Base-by-base conservation (phyloP, 2,329 filamentous ascomycete genomes). In the Clonostachys rosea region DNA sequence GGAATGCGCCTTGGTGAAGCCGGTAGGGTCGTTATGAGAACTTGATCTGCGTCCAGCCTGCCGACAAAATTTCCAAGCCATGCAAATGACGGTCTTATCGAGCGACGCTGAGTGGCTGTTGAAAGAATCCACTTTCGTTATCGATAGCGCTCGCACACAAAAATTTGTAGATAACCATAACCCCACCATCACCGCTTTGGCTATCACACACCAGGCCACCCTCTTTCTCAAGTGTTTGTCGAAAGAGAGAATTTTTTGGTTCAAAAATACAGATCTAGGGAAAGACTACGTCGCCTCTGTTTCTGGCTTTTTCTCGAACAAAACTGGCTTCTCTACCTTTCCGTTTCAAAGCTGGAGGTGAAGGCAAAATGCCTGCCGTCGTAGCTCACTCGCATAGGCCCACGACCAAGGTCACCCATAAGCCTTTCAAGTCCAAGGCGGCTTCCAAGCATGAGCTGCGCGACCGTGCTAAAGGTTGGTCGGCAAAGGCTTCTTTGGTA, bases 401-500 rank as follows among this genome's bases (percentile, higher is more conserved):
- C 61, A 96, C 91, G 49, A 96, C 91, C 46, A 99, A 97, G 76
- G 75, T 83, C 59, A 72, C 79, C 55, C 84, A 96, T 71, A 99
- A 99, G 75, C 67, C 86, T 24, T 99, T 91, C 78, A 99, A 99
- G 71, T 90, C 89, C 49, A 85, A 85, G 64, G 91, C 96, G 73
- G 82, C 91, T 39, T 90, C 89, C 52, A 97, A 97, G 68, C 84
- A 89, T 60, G 81, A 89, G 49, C 68, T 96, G 61, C 90, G 94
- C 64, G 89, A 96, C 54, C 77, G 83, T 54, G 79, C 84, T 49
- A 97, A 97, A 76, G 91, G 89, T 91, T 68, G 16, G 45, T 40
- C 6, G 16, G 16, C 10, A 10, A 10, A 30, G 8, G 3, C 10
- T 30, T 10, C 24, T 30, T 9, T 10, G 46, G 59, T 53, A 42